A percentile compares a stretch with the other conserved stretches of the same genome.
phyloP scores from a whole-genome alignment of 441 rosid species.

The Syzygium syzygioides region DNA sequence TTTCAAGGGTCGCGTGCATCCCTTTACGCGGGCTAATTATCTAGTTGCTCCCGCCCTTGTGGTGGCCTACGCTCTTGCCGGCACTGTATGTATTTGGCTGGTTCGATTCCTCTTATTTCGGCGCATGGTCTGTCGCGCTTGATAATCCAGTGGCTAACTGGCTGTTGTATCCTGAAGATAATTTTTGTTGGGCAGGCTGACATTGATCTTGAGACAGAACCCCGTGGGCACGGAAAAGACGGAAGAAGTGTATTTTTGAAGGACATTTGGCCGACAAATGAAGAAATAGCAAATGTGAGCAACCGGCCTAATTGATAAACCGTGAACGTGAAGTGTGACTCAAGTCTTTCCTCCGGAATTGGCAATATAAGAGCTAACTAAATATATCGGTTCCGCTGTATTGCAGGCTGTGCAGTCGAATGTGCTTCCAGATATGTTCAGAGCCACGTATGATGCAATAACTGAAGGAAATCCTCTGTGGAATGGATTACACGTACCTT shows the following conservation, averaged over 20 bases:
- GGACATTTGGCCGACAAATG: constrained; percentile 88
- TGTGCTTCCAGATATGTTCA: constrained; percentile 89
- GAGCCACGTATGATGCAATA: constrained; percentile 81
- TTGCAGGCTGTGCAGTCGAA: constrained; percentile 72
- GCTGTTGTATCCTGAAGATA: background rate
- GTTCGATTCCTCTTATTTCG: background rate
- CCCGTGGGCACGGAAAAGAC: constrained; percentile 65
- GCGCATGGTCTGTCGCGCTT: background rate
- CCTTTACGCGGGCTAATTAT: constrained; percentile 87
- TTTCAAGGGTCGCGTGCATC: constrained; percentile 94
- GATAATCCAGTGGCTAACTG: background rate
- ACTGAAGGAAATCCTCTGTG: constrained; percentile 92
- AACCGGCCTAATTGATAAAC: background rate
- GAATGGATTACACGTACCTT: constrained; percentile 72
- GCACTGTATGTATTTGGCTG: constrained; percentile 47
- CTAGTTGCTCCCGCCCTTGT: constrained; percentile 95
- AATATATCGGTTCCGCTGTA: background rate
- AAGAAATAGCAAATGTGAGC: constrained; percentile 75
- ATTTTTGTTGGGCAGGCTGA: constrained; percentile 39
- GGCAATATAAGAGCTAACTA: background rate
- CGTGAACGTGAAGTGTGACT: constrained; percentile 14
- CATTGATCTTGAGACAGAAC: constrained; percentile 74
- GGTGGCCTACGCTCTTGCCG: constrained; percentile 90
- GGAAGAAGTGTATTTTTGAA: constrained; percentile 60
- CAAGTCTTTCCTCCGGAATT: background rate